Evolutionary conservation across 2,329 filamentous ascomycete genomes (phyloP), one percentile per base, ranked within the genome.

Genomic region (Alternaria incomplexa): DNA sequence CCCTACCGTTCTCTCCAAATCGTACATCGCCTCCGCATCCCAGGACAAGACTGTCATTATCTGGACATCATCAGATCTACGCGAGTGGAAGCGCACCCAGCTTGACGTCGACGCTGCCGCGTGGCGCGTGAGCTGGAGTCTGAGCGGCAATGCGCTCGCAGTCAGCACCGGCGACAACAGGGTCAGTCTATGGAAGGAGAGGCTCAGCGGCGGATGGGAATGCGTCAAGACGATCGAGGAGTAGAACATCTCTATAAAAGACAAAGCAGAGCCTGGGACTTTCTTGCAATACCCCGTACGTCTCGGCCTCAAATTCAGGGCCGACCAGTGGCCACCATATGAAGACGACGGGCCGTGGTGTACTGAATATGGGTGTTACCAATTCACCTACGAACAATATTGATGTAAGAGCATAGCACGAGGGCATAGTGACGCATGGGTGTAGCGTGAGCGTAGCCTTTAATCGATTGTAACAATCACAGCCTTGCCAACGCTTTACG

Each of bases 121-220:
- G 62, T 99, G 96, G 96, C 90, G 96, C 59, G 96, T 97, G 48
- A 97, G 93, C 85, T 99, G 96, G 96, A 97, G 93, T 73, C 85
- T 98, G 77, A 97, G 93, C 80, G 96, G 96, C 56, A 99, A 99
- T 79, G 94, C 98, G 20, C 85, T 99, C 73, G 96, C 96, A 10
- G 93, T 97, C 66, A 96, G 92, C 77, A 93, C 93, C 43, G 93
- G 91, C 25, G 95, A 99, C 82, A 99, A 99, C 85, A 94, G 96
- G 83, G 94, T 99, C 59, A 96, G 91, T 57, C 82, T 99, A 80
- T 99, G 95, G 95, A 99, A 98, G 87, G 96, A 99, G 87, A 97
- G 97, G 79, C 84, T 99, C 73, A 92, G 91, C 79, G 96, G 96
- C 58, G 93, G 97, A 78, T 99, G 96, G 96, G 94, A 98, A 82